Evolutionary conservation across 2,329 filamentous ascomycete species (phyloP).

Genomic region (Aspergillus glaucus): DNA sequence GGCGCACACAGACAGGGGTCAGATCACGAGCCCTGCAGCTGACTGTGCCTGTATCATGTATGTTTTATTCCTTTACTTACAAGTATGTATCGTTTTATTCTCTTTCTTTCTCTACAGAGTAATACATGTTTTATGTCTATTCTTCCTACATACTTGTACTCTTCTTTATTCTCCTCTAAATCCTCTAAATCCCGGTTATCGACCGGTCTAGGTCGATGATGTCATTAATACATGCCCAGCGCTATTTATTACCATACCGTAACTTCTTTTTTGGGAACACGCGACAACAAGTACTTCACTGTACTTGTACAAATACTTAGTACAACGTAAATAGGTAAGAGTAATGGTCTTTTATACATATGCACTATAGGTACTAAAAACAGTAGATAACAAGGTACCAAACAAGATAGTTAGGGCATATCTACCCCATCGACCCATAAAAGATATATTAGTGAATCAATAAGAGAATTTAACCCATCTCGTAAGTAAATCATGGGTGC

Average conservation of each 20-base stretch:
- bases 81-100: not conserved
- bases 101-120: not conserved
- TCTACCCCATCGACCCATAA: not conserved
- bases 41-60: not conserved
- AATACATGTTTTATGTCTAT: conserved; percentile 1
- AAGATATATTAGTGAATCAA: too few species aligned
- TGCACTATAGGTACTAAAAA: not conserved
- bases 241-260: conserved; percentile 6
- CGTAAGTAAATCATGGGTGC: not conserved
- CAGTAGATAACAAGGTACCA: not conserved
- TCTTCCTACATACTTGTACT: not conserved
- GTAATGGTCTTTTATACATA: not conserved
- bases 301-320: too few species aligned
- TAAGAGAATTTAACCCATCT: too few species aligned
- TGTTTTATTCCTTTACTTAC: not conserved
- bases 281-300: not conserved
- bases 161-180: not conserved
- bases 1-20: too few species aligned
- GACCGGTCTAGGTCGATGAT: conserved; percentile 28
- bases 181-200: conserved; percentile 10
- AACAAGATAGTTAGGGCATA: not conserved
- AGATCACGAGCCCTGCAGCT: too few species aligned
- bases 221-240: conserved; percentile 11
- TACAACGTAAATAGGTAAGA: too few species aligned
- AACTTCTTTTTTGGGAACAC: conserved; percentile 1